Evolutionary conservation across 345 rosid genomes (phyloP), one percentile per base, ranked within the genome.

Genomic region (Rhizophora apiculata): DNA sequence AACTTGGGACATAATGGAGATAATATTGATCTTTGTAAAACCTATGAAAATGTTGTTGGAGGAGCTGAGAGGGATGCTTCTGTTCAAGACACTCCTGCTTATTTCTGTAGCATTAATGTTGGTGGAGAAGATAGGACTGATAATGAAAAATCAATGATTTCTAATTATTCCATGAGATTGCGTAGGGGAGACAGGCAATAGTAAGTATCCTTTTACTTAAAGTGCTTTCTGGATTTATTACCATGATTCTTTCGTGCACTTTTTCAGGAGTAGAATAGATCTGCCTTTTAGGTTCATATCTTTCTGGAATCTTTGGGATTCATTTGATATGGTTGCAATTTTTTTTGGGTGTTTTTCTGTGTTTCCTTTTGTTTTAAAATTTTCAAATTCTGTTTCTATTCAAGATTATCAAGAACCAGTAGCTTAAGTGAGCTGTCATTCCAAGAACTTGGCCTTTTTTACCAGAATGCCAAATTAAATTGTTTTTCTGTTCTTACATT

Each of bases 41-140:
- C 69, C 63, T 48, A 65, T 52, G 67, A 27, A 64, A 66, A 65
- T 51, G 51, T 31, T 46, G 74, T 32, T 48, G 76, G 60, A 32
- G 49, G 59, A 52, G 54, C 37, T 72, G 60, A 62, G 34, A 52
- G 69, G 82, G 77, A 76, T 76, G 73, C 29, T 62, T 52, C 75
- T 24, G 57, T 46, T 29, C 68, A 69, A 51, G 63, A 62, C 10
- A 64, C 61, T 59, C 60, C 37, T 58, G 67, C 70, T 43, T 43
- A 76, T 69, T 70, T 54, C 36, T 27, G 54, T 74, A 72, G 70
- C 63, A 34, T 32, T 54, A 65, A 67, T 54, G 34, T 27, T 43
- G 68, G 24, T 0, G 59, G 67, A 53, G 67, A 36, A 60, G 70
- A 51, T 32, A 67, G 39, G 27, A 18, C 65, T 19, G 60, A 20